These are phyloP conservation scores for Serendipita indica DNA, from an alignment of 768 basidiomycete species.

Conservation along the genomic window DNA sequence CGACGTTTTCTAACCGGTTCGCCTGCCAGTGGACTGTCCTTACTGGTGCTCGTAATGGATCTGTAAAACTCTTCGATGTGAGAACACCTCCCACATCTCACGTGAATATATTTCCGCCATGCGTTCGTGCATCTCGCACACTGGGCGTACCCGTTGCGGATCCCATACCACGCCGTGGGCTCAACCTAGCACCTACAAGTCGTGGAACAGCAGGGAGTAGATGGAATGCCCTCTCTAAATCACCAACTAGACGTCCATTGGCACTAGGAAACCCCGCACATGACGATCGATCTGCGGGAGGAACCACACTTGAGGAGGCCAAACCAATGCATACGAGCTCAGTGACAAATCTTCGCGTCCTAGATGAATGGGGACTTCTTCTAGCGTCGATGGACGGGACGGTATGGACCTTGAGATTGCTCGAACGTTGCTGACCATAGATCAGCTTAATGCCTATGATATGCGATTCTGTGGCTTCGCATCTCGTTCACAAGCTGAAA, in stretches of 20 bases:
- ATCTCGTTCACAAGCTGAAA: background rate
- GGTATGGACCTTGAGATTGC: background rate
- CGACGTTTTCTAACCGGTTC: background rate
- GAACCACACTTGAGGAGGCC: background rate
- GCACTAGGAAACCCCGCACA: background rate
- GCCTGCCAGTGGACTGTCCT: background rate
- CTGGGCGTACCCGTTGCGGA: too few relatives aligned
- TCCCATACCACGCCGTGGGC: too few relatives aligned
- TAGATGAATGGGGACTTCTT: constrained; percentile 1
- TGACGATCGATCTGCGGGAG: background rate
- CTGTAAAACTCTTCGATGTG: constrained; percentile 4
- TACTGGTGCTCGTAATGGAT: constrained; percentile 1
- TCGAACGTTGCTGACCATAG: background rate
- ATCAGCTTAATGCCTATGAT: background rate
- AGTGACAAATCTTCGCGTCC: constrained; percentile 1
- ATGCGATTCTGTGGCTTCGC: background rate
- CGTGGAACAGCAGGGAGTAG: background rate
- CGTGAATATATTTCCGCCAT: background rate
- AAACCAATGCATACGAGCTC: background rate
- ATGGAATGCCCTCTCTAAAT: background rate
- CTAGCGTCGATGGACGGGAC: background rate
- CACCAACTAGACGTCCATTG: background rate
- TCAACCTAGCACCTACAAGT: too few relatives aligned
- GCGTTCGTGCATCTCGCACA: too few relatives aligned
- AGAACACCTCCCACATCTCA: background rate